A percentile compares a stretch with the other conserved stretches of the same genome.
These are phyloP conservation scores for Fusarium sp. DNA, from an alignment of 2,329 filamentous ascomycete genomes.

Conservation along the genomic window DNA sequence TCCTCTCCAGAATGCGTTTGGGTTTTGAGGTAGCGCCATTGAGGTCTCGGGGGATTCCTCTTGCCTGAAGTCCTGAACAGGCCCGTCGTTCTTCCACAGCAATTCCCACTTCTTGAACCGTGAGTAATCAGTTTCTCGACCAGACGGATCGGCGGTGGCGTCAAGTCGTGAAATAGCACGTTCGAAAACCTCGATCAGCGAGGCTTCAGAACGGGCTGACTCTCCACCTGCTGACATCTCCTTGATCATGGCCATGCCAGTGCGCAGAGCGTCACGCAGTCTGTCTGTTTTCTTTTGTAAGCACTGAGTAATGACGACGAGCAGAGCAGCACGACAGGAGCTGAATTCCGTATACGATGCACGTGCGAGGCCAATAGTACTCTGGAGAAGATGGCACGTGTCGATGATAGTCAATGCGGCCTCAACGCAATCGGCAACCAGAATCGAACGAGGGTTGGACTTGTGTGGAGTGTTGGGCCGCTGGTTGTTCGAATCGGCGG, in stretches of 20 bases:
- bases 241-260: conserved; percentile 62
- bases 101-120: conserved; percentile 64
- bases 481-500: conserved; percentile 46
- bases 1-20: conserved; percentile 38
- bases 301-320: conserved; percentile 58
- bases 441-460: conserved; percentile 48
- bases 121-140: conserved; percentile 60
- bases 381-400: conserved; percentile 60
- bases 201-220: conserved; percentile 63
- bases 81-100: conserved; percentile 56
- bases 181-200: conserved; percentile 64
- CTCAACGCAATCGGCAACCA: conserved; percentile 64
- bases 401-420: conserved; percentile 63
- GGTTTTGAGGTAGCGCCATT: conserved; percentile 39
- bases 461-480: conserved; percentile 45
- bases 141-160: conserved; percentile 52
- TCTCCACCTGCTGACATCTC: conserved; percentile 64
- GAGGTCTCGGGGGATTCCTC: conserved; percentile 41
- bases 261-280: conserved; percentile 58
- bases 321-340: conserved; percentile 63
- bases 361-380: conserved; percentile 63
- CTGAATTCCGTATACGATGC: conserved; percentile 68
- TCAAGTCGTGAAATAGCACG: conserved; percentile 59
- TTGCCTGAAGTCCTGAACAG: conserved; percentile 41
- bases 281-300: conserved; percentile 52